phyloP scores from a whole-genome alignment of 805 yeast genomes.

The Maudiozyma bulderi region DNA sequence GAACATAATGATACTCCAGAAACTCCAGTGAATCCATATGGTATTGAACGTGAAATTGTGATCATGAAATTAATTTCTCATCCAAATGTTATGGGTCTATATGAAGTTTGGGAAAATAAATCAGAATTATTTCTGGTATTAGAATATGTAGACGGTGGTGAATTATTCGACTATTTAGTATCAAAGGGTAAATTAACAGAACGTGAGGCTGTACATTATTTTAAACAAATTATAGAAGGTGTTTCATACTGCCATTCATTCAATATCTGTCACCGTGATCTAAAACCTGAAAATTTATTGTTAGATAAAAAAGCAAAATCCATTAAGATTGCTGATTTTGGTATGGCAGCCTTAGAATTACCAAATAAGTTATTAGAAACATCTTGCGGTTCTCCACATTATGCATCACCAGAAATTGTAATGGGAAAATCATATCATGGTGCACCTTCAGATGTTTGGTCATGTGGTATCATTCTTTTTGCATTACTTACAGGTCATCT shows the following conservation, averaged over 20 bases:
- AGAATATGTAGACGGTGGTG: conserved; percentile 86
- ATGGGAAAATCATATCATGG: conserved; percentile 73
- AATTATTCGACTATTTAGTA: conserved; percentile 65
- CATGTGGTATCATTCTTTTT: conserved; percentile 75
- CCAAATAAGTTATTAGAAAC: conserved; percentile 65
- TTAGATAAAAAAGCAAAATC: conserved; percentile 53
- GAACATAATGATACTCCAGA: conserved; percentile 10
- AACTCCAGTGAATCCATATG: conserved; percentile 50
- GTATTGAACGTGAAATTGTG: conserved; percentile 93
- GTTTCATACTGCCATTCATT: conserved; percentile 74
- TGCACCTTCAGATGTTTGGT: conserved; percentile 80
- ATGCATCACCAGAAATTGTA: conserved; percentile 82
- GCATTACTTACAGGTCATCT: conserved; percentile 72
- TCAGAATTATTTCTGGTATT: conserved; percentile 73
- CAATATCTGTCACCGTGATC: conserved; percentile 73
- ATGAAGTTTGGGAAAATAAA: conserved; percentile 97
- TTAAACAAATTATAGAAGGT: conserved; percentile 68
- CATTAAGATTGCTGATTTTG: conserved; percentile 77
- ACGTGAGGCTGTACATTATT: conserved; percentile 64
- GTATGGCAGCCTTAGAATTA: conserved; percentile 80
- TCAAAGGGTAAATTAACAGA: conserved; percentile 60
- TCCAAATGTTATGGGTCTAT: conserved; percentile 84
- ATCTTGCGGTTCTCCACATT: conserved; percentile 82
- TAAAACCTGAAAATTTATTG: conserved; percentile 71
- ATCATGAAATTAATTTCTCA: conserved; percentile 94